Percentiles rank a stretch among this genome's conserved stretches.
These are phyloP conservation scores for Pterocarpus santalinus DNA, from an alignment of 306 rosid genomes.

Conservation along the genomic window DNA sequence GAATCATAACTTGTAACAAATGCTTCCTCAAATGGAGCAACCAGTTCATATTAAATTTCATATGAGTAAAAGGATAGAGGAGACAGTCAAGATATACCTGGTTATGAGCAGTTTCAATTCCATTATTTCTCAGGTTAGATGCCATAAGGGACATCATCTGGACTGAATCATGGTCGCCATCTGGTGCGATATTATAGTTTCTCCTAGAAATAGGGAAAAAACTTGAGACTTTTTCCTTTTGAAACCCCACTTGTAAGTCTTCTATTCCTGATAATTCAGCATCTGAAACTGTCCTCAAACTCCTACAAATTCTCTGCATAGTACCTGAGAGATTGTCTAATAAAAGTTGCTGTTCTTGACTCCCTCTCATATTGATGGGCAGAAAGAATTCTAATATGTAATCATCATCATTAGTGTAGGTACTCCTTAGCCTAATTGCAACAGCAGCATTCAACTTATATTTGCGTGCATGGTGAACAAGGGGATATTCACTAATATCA, in stretches of 20 bases:
- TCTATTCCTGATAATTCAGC: constrained; percentile 61
- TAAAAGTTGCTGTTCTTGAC: constrained; percentile 85
- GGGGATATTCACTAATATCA: constrained; percentile 81
- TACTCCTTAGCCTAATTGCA: constrained; percentile 92
- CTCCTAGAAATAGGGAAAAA: constrained; percentile 47
- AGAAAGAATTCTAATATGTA: constrained; percentile 93
- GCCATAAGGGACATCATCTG: constrained; percentile 52
- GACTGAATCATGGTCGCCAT: constrained; percentile 49
- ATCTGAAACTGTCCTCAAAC: constrained; percentile 91
- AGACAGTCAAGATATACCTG: constrained; percentile 56
- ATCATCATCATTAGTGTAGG: constrained; percentile 80
- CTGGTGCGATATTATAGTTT: constrained; percentile 57
- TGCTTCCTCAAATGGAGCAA: constrained; percentile 56
- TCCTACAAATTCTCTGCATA: constrained; percentile 85
- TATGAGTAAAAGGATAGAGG: constrained; percentile 5
- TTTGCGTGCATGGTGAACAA: constrained; percentile 94
- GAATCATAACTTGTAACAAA: constrained; percentile 48
- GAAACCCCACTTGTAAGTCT: constrained; percentile 51
- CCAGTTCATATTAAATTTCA: constrained; percentile 29
- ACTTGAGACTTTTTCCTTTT: constrained; percentile 46
- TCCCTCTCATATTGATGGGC: constrained; percentile 82
- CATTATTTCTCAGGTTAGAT: constrained; percentile 54
- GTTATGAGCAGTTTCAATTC: constrained; percentile 52
- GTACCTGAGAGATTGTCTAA: constrained; percentile 86
- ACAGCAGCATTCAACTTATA: constrained; percentile 88